Conservation (phyloP, 768 basidiomycete genomes). For the Floccularia luteovirens region DNA sequence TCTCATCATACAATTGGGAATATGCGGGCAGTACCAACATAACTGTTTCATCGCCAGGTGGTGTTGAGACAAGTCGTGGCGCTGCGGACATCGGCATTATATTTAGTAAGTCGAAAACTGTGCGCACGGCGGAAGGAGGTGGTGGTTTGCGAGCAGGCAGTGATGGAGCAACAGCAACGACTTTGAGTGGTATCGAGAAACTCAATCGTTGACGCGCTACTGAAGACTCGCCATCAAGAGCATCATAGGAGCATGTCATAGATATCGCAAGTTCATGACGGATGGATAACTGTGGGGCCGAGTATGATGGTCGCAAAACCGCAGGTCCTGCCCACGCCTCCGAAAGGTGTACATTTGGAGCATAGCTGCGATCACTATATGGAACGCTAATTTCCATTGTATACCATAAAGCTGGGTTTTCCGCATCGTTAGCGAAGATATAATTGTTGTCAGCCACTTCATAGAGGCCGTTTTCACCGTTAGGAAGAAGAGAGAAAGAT, state of each 20-base stretch:
- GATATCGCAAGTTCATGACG: conserved; percentile 44
- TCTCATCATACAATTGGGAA: conserved; percentile 67
- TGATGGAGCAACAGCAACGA: conserved; percentile 35
- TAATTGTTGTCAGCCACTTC: conserved; percentile 40
- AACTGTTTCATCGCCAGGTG: too few relatives aligned
- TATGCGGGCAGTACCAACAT: conserved; percentile 58
- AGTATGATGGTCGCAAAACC: conserved; percentile 35
- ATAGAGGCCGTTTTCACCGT: conserved; percentile 36
- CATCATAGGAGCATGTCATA: conserved; percentile 50
- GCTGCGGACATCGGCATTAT: too few relatives aligned
- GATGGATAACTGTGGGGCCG: conserved; percentile 51
- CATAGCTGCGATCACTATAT: conserved; percentile 22
- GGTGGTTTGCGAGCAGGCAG: conserved; percentile 10
- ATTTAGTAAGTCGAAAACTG: conserved; percentile 4
- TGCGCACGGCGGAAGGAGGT: conserved; percentile 7
- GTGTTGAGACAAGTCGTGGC: too few relatives aligned
- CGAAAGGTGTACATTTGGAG: conserved; percentile 14
- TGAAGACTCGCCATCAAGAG: conserved; percentile 26
- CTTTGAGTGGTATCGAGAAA: conserved; percentile 44
- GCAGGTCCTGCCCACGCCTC: conserved; percentile 31
- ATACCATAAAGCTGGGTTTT: conserved; percentile 40
- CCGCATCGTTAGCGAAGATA: conserved; percentile 35
- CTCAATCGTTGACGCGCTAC: conserved; percentile 23
- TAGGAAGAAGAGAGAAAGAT: conserved; percentile 44
- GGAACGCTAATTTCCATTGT: conserved; percentile 51